These are phyloP conservation scores for Salix arbutifolia DNA, from an alignment of 345 rosid genomes.

Conservation along the genomic window DNA sequence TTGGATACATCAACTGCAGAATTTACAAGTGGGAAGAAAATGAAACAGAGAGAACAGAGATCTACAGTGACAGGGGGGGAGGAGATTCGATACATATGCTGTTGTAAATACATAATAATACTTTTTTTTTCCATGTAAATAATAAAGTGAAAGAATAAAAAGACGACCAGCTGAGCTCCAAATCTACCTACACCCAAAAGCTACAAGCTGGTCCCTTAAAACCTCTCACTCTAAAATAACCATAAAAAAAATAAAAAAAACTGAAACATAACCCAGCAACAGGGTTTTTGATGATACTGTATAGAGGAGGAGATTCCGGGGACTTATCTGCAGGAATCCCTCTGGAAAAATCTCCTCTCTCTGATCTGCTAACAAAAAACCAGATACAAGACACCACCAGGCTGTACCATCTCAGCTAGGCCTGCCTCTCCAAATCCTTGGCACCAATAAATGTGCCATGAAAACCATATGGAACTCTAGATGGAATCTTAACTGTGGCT, in stretches of 20 bases:
- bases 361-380: not conserved
- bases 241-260: not conserved
- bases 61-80: not conserved
- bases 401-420: constrained; percentile 42
- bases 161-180: constrained; percentile 57
- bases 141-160: constrained; percentile 20
- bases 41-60: not conserved
- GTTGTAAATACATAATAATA: not conserved
- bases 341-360: constrained; percentile 37
- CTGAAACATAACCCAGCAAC: not conserved
- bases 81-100: not conserved
- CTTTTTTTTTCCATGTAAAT: constrained; percentile 22
- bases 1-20: not conserved
- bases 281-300: not conserved
- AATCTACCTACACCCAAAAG: constrained; percentile 39
- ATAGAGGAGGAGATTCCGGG: constrained; percentile 41
- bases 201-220: constrained; percentile 43
- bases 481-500: constrained; percentile 72
- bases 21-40: not conserved
- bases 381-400: constrained; percentile 14
- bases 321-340: constrained; percentile 34
- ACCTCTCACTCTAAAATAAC: not conserved
- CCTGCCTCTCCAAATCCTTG: constrained; percentile 61
- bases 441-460: constrained; percentile 85
- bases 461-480: constrained; percentile 92